phyloP scores from a whole-genome alignment of 2,329 filamentous ascomycete genomes.

The Botryotinia narcissicola region DNA sequence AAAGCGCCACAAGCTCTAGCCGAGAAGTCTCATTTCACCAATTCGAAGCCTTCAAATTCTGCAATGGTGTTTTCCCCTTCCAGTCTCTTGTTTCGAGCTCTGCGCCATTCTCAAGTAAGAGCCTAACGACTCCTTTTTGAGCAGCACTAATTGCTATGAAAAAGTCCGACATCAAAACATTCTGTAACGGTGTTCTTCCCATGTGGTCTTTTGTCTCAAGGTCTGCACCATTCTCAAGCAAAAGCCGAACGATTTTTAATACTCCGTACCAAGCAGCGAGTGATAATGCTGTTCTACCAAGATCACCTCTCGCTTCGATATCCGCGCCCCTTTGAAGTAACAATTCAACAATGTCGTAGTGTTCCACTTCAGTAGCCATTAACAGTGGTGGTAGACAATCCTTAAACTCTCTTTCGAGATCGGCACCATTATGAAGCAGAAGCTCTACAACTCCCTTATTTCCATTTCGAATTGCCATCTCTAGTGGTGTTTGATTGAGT shows the following conservation, averaged over 20 bases:
- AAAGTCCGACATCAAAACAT: too few relatives aligned
- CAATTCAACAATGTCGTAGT: not conserved
- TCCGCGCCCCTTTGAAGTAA: not conserved
- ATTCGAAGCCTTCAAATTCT: not conserved
- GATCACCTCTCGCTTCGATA: not conserved
- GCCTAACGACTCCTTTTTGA: too few relatives aligned
- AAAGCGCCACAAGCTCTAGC: not conserved
- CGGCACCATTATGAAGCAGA: not conserved
- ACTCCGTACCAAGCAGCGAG: not conserved
- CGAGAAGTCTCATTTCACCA: not conserved
- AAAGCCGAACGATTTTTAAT: rapidly evolving
- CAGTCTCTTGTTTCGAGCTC: not conserved
- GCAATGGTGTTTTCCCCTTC: not conserved
- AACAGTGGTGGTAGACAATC: rapidly evolving
- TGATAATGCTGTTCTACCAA: not conserved
- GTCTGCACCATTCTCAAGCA: not conserved
- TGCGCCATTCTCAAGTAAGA: not conserved
- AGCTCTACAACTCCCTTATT: too few relatives aligned
- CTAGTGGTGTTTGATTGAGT: too few relatives aligned
- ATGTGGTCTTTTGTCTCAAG: not conserved
- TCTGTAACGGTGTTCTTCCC: not conserved
- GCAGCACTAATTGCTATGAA: too few relatives aligned
- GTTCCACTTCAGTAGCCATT: rapidly evolving
- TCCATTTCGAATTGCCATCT: rapidly evolving
- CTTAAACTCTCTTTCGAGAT: not conserved